These are phyloP conservation scores for Boletus rubescentipes DNA, from an alignment of 768 basidiomycete species.

Conservation along the genomic window DNA sequence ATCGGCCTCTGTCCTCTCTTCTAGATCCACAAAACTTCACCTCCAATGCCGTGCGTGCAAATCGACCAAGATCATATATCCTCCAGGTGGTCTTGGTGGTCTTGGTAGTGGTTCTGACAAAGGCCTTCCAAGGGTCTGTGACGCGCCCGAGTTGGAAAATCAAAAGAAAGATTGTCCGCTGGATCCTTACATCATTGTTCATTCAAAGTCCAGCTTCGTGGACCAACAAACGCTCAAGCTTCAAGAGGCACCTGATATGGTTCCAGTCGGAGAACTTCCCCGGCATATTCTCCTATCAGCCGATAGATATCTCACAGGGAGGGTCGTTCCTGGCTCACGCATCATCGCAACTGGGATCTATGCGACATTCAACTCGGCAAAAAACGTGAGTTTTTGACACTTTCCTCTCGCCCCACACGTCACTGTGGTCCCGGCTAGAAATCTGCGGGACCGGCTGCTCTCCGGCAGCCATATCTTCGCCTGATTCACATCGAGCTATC, in stretches of 20 bases:
- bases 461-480: conserved; percentile 93
- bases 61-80: conserved; percentile 73
- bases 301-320: conserved; percentile 88
- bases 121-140: conserved; percentile 85
- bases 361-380: conserved; percentile 89
- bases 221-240: conserved; percentile 97
- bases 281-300: conserved; percentile 91
- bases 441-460: conserved; percentile 79
- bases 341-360: conserved; percentile 96
- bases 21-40: conserved; percentile 88
- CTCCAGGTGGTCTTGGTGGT: conserved; percentile 77
- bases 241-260: conserved; percentile 99
- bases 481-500: conserved; percentile 91
- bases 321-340: conserved; percentile 94
- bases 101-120: conserved; percentile 84
- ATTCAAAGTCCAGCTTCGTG: conserved; percentile 90
- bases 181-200: conserved; percentile 94
- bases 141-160: conserved; percentile 75
- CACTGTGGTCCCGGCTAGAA: conserved; percentile 44
- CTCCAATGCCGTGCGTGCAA: conserved; percentile 93
- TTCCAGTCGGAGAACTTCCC: conserved; percentile 97
- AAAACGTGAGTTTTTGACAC: conserved; percentile 55
- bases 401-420: neutral
- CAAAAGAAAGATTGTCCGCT: conserved; percentile 93
- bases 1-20: conserved; percentile 90